Base-by-base conservation (phyloP, 257 asterid species). In the Avicennia marina region DNA sequence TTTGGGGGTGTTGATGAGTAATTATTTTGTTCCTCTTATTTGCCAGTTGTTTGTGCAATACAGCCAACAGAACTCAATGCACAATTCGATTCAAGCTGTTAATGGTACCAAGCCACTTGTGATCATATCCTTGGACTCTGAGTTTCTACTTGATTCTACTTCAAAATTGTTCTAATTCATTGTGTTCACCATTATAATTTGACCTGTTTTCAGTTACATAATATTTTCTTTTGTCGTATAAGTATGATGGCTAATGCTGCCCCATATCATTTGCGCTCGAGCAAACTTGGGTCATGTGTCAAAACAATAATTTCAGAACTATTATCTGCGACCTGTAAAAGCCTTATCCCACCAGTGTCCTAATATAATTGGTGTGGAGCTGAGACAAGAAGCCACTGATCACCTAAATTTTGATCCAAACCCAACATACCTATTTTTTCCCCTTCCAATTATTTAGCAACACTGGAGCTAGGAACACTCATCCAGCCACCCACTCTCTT, bases 401-500 rank as follows among this genome's bases (percentile, higher is more conserved):
- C 29, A 45, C 18, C 42, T 50, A 58, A 36, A 22, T 16, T 22
- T 25, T 25, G 47, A 57, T 49, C 40, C 31, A 40, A 26, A 13
- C 1, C 45, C 7, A 15, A 52, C 52, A 62, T 24, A 22, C 18
- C 27, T 21, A 24, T 7, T 56, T 20, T 18, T 24, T 8, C 3
- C 7, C 29, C 2, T 36, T 34, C 6, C 2, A 21, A 25, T 6
- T 18, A n/a, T 27, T 15, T 10, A 27, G 53, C 27, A 26, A 22
- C 36, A 13, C 36, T 61, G 22, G 56, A 46, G 40, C 47, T 26
- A 43, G 6, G 18, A 44, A 58, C 61, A 41, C 72, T 7, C 15
- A 51, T 49, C 55, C 36, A 36, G 46, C 43, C 52, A 42, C 56
- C 43, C 52, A 42, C 56, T 7, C 41, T 4, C 25, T 41, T 44